Conservation (phyloP, 352 stramenopile genomes). For the Pythium myriotylum region DNA sequence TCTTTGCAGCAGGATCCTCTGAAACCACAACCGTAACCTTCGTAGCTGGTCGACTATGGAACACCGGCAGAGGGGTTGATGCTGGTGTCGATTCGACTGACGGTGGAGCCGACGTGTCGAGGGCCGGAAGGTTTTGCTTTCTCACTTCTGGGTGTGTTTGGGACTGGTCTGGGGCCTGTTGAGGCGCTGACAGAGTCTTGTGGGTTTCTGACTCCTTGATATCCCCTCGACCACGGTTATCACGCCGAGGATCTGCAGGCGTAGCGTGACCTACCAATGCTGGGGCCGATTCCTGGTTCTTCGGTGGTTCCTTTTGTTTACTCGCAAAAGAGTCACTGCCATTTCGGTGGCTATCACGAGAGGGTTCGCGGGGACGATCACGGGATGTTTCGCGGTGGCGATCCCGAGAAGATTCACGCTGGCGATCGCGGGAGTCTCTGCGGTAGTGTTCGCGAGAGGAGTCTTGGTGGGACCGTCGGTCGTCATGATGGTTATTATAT, state of each 20-base stretch:
- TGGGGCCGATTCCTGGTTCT: no score
- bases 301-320: no score
- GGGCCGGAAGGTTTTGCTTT: background rate
- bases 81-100: constrained; percentile 19
- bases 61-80: constrained; percentile 11
- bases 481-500: no score
- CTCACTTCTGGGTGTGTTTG: background rate
- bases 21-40: background rate
- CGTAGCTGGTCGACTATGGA: background rate
- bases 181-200: background rate
- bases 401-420: no score
- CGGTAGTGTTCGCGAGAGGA: background rate
- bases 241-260: no score
- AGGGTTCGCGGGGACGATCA: no score
- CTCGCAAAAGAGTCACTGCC: no score
- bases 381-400: background rate
- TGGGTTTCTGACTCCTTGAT: no score
- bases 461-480: background rate
- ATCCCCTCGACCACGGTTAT: no score
- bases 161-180: background rate
- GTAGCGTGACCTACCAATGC: no score
- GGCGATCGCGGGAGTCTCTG: background rate
- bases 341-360: no score
- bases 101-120: background rate
- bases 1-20: constrained; percentile 12